Conservation (phyloP, 345 rosid genomes). For the Linum usitatissimum region DNA sequence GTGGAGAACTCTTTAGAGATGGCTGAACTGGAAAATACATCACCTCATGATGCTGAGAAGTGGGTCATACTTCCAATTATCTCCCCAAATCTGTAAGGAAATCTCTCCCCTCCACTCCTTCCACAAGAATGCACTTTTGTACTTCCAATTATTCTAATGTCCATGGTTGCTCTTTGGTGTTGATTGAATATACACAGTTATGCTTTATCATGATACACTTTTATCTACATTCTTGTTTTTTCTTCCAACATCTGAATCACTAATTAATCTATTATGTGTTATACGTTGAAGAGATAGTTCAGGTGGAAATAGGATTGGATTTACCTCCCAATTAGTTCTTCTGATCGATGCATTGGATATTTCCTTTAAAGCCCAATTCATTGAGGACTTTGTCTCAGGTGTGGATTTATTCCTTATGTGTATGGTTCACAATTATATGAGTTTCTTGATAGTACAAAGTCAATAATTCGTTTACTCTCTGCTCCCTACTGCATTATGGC, state of each 20-base stretch:
- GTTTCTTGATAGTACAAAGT: background rate
- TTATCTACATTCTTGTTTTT: too few relatives aligned
- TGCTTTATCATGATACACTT: background rate
- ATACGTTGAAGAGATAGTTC: slow-evolving; percentile 37
- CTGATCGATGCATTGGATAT: slow-evolving; percentile 59
- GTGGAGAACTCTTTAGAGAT: slow-evolving; percentile 80
- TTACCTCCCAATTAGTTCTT: slow-evolving; percentile 70
- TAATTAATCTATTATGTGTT: background rate
- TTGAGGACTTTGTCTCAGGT: slow-evolving; percentile 98
- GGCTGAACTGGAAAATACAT: slow-evolving; percentile 89
- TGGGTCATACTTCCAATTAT: slow-evolving; percentile 64
- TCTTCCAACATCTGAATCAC: too few relatives aligned
- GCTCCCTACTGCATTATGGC: background rate
- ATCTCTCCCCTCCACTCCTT: slow-evolving; percentile 1
- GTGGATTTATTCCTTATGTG: slow-evolving; percentile 13
- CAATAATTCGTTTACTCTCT: background rate
- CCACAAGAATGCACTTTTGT: background rate
- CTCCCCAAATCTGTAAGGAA: slow-evolving; percentile 55
- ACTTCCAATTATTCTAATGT: background rate
- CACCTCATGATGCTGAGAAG: slow-evolving; percentile 85
- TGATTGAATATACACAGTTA: background rate
- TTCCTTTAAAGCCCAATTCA: slow-evolving; percentile 69
- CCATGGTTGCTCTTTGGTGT: background rate
- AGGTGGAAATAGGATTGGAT: slow-evolving; percentile 52
- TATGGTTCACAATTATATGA: slow-evolving; percentile 5